These are phyloP conservation scores for Candida dajiaensis DNA, from an alignment of 805 yeast species.

Conservation along the genomic window DNA sequence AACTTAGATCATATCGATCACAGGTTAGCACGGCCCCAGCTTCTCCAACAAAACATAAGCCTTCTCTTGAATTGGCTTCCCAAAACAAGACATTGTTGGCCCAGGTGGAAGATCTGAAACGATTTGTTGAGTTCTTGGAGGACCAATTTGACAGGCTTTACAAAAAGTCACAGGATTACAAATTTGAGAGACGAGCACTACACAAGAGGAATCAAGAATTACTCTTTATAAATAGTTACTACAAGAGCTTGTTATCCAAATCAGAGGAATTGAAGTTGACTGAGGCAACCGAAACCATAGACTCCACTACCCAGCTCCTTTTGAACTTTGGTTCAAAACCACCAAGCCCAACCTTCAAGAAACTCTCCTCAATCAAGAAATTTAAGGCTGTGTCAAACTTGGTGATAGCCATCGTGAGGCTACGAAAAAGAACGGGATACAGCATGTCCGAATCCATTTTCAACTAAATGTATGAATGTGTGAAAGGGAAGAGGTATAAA, in stretches of 20 bases:
- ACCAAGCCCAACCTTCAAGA: not conserved
- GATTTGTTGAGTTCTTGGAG: slow-evolving; percentile 17
- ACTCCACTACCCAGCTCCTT: slow-evolving; percentile 5
- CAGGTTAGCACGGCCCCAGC: not conserved
- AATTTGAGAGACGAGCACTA: slow-evolving; percentile 8
- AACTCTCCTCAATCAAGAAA: not conserved
- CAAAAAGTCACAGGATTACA: slow-evolving; percentile 1
- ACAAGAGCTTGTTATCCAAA: slow-evolving; percentile 2
- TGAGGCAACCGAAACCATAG: not conserved
- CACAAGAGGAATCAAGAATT: slow-evolving; percentile 11
- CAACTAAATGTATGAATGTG: too few species aligned
- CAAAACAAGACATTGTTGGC: slow-evolving; percentile 6
- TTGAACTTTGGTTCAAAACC: not conserved
- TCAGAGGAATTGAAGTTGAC: not conserved
- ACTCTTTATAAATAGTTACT: slow-evolving; percentile 3
- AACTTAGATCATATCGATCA: not conserved
- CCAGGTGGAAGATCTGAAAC: slow-evolving; percentile 15
- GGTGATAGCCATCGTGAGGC: not conserved
- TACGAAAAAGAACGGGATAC: not conserved
- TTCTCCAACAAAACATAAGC: slow-evolving; percentile 1
- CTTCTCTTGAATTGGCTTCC: slow-evolving; percentile 1
- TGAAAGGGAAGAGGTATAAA: too few species aligned
- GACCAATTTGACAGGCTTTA: slow-evolving; percentile 10
- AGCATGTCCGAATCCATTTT: not conserved
- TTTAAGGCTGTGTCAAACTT: not conserved